Conservation (phyloP, 2,329 filamentous ascomycete species). For the Colletotrichum horii region DNA sequence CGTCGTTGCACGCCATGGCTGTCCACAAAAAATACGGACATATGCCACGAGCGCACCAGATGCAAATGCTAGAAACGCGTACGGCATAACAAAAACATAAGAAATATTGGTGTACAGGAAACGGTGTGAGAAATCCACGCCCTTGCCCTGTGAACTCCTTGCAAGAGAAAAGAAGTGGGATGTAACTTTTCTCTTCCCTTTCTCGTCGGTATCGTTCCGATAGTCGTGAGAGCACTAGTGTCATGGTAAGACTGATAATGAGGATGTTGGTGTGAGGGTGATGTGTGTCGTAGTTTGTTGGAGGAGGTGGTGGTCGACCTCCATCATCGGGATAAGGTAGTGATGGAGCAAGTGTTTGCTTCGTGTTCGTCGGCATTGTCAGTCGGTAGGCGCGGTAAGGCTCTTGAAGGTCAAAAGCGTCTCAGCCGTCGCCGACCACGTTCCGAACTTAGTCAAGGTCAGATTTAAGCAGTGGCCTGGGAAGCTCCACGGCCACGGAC, state of each 20-base stretch:
- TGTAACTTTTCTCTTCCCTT: constrained; percentile 5
- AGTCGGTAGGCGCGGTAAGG: neutral
- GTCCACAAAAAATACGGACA: neutral
- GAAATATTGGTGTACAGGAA: constrained; percentile 16
- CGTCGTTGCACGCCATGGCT: neutral
- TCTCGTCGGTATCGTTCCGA: neutral
- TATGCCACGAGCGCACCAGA: neutral
- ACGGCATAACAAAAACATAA: neutral
- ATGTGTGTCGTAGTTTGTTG: neutral
- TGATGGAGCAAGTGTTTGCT: neutral
- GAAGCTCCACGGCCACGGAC: constrained; percentile 68
- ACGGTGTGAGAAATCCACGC: constrained; percentile 16
- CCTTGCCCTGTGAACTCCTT: constrained; percentile 15
- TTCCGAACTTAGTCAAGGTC: neutral
- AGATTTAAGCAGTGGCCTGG: constrained; percentile 39
- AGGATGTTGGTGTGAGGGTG: neutral
- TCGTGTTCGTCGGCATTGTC: neutral
- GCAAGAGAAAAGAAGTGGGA: constrained; percentile 1
- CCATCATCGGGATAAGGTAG: neutral
- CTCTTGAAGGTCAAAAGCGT: neutral
- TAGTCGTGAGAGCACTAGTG: neutral
- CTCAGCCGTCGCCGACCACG: neutral
- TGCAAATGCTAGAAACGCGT: constrained; percentile 20
- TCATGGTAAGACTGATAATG: neutral
- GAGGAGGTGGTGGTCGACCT: neutral